Percentiles rank a stretch among this genome's conserved stretches.
Conservation (phyloP, 2,329 filamentous ascomycete species). For the Talaromyces verruculosus region DNA sequence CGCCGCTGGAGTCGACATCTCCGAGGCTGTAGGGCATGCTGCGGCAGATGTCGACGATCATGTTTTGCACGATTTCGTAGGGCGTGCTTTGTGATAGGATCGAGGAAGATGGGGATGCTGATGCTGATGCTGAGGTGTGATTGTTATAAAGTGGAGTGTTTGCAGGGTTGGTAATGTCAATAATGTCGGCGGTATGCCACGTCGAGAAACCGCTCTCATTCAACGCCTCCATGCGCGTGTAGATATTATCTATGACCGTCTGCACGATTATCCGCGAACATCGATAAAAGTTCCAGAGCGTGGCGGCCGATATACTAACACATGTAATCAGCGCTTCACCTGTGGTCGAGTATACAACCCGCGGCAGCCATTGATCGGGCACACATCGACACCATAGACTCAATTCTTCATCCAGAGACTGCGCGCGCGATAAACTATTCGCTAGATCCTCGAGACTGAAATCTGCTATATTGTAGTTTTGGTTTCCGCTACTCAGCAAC, state of each 20-base stretch:
- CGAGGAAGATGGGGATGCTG: not conserved
- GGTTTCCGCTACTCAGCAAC: not conserved
- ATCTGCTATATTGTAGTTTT: not conserved
- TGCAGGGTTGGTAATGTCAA: constrained; percentile 16
- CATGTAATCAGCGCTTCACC: constrained; percentile 37
- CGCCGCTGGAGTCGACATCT: constrained; percentile 36
- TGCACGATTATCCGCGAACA: constrained; percentile 37
- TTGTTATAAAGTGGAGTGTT: not conserved
- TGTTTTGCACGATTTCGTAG: constrained; percentile 31
- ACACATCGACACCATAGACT: constrained; percentile 34
- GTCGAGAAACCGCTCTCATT: not conserved
- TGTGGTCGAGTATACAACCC: constrained; percentile 32
- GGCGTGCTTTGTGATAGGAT: constrained; percentile 18
- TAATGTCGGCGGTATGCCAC: not conserved
- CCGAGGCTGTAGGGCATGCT: constrained; percentile 37
- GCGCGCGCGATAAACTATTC: constrained; percentile 29
- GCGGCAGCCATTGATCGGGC: constrained; percentile 36
- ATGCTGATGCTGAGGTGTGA: not conserved
- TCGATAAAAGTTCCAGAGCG: constrained; percentile 40
- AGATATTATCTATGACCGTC: constrained; percentile 31
- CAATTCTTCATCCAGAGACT: constrained; percentile 32
- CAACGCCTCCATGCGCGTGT: constrained; percentile 23
- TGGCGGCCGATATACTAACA: constrained; percentile 29
- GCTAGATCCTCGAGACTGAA: constrained; percentile 22
- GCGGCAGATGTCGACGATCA: constrained; percentile 37